Evolutionary conservation across 2,329 filamentous ascomycete genomes (phyloP), one percentile per base, ranked within the genome.

Genomic region (Bisporella sp.): DNA sequence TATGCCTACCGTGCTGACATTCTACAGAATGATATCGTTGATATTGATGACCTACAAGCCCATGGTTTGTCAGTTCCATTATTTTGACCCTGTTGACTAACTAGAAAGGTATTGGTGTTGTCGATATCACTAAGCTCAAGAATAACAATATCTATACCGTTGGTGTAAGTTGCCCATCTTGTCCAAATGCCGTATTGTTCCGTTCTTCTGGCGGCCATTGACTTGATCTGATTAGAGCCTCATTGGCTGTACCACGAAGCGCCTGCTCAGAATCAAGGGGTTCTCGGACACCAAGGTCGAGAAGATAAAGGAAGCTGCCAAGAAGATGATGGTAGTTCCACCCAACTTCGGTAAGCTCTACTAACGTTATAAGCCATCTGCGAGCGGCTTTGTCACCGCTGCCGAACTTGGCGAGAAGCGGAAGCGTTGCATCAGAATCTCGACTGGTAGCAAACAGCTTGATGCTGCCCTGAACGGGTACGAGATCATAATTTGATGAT

Each of bases 251-350:
- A 83, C 79, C 41, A 74, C 78, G 47, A 78, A 75, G 59, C 78
- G 72, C 13, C 70, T 86, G 12, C 67, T 81, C 48, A 85, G 81
- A 63, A 85, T 86, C 65, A 85, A 84, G 61, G 83, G 82, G 6
- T 84, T 85, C 66, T 85, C 81, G 51, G 82, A 85, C 62, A 73
- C 80, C 61, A 86, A 86, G 64, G 82, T 85, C 4, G 82, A 86
- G 56, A 86, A 85, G 64, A 75, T 86, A 62, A 85, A 84, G 61
- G 83, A 86, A 57, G 82, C 82, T 45, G 74, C 81, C 48, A 72
- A 73, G 53, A 68, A 69, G 47, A 50, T 67, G 40, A 50, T 61
- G 45, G 65, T 66, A 47, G 55, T 62, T 52, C 49, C 4, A 49
- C 4, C 12, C 5, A 8, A n/a, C 13, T 46, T 40, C 4, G 8